phyloP scores from a whole-genome alignment of 2,329 filamentous ascomycete species.

The Dothistroma septosporum region DNA sequence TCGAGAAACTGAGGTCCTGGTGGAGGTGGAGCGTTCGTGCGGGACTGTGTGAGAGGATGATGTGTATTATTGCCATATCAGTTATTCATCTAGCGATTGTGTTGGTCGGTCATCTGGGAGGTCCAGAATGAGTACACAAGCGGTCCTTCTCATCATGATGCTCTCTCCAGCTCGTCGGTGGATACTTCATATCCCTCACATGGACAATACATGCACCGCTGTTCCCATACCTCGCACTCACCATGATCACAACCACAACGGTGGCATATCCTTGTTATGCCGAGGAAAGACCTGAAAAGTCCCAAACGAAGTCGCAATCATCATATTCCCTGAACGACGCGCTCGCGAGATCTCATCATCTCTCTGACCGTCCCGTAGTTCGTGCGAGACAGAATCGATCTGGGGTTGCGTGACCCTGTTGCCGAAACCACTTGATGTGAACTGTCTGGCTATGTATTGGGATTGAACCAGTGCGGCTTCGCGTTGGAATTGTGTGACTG shows the following conservation, averaged over 20 bases:
- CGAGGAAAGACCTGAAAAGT: background rate
- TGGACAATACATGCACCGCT: no score
- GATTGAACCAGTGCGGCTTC: background rate
- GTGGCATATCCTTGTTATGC: background rate
- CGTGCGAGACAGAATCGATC: background rate
- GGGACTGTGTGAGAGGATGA: no score
- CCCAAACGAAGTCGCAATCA: background rate
- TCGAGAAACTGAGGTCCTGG: no score
- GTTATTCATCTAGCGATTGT: no score
- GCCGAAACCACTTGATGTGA: background rate
- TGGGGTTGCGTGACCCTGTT: background rate
- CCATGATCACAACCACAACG: background rate
- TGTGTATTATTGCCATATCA: no score
- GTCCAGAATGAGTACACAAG: no score
- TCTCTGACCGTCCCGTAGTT: background rate
- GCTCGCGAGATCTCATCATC: background rate
- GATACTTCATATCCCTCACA: no score
- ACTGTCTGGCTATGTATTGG: background rate
- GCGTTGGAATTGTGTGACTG: background rate
- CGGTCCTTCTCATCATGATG: no score
- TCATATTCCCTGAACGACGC: background rate
- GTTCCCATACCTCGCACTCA: background rate
- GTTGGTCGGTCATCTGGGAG: no score
- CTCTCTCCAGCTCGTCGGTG: no score
- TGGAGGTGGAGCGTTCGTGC: no score